A percentile compares a stretch with the other conserved stretches of the same genome.
Conservation (phyloP, 192 early-diverging fungal species). For the Bifiguratus adelaidae region DNA sequence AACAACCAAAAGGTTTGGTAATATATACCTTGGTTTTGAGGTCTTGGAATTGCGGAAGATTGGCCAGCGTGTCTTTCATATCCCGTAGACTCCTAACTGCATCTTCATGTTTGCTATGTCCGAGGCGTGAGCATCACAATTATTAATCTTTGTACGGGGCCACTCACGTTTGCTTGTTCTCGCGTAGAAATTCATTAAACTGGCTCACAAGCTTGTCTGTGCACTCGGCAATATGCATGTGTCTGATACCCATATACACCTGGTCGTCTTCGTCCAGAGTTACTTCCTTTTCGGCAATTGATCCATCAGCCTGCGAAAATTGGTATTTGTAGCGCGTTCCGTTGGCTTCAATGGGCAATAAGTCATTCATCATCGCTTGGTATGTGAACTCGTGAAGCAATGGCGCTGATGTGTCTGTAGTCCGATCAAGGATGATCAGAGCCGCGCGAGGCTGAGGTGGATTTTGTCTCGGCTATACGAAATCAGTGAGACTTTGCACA, state of each 20-base stretch:
- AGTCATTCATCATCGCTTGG: slow-evolving; percentile 95
- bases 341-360: slow-evolving; percentile 57
- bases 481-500: not conserved
- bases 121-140: not conserved
- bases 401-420: slow-evolving; percentile 82
- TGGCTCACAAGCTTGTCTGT: slow-evolving; percentile 56
- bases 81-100: slow-evolving; percentile 58
- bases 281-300: slow-evolving; percentile 29
- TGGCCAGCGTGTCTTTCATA: slow-evolving; percentile 78
- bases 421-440: slow-evolving; percentile 84
- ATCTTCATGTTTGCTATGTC: slow-evolving; percentile 14
- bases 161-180: slow-evolving; percentile 58
- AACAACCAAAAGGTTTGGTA: not conserved
- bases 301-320: slow-evolving; percentile 30
- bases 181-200: slow-evolving; percentile 69
- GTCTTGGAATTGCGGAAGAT: slow-evolving; percentile 81
- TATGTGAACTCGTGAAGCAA: slow-evolving; percentile 98
- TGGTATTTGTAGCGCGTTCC: slow-evolving; percentile 52
- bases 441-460: slow-evolving; percentile 53
- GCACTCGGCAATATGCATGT: slow-evolving; percentile 75
- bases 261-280: slow-evolving; percentile 67
- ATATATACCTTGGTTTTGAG: slow-evolving; percentile 47
- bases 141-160: not conserved
- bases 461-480: slow-evolving; percentile 23
- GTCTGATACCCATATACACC: slow-evolving; percentile 67